Base-by-base conservation (phyloP, 2,329 filamentous ascomycete species). In the Hypoxylon sp. region DNA sequence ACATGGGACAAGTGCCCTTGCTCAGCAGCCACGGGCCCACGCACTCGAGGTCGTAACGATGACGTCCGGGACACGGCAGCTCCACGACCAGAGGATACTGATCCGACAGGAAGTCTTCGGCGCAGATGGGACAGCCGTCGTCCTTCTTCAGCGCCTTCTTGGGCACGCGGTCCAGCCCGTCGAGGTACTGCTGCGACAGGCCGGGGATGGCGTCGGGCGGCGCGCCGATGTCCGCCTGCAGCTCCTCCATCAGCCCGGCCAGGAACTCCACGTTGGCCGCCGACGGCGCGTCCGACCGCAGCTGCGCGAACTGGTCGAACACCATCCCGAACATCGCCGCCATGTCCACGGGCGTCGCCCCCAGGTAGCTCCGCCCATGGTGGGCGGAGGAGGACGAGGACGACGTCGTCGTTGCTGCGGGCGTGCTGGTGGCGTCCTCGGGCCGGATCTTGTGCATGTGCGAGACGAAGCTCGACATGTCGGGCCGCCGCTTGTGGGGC, bases 41-140 rank as follows among this genome's bases (percentile, higher is more conserved):
- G 70, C 88, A 90, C 77, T 90, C 88, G n/a, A 90, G 76, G 70
- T 90, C 88, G 72, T 88, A 90, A 51, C 77, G 78, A 74, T 90
- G 88, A 41, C 75, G 78, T 30, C 79, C 80, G 70, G 87, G 80
- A 73, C 88, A 90, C 41, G 87, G 87, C 71, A 90, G 79, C 79
- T 87, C 82, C 26, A 90, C 88, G 11, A 90, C 87, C 1, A 90
- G 79, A 57, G 83, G 85, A 72, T 86, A 89, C 69, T 80, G 77
- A 71, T 90, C 88, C 70, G 89, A 86, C 48, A 88, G 78, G 71
- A 86, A 89, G 28, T 75, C 77, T 69, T 89, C 84, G 61, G 85
- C 86, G 76, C 87, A 90, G 73, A 90, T 89, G 43, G 87, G 84
- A 67, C 87, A 90, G 59, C 79, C 74, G 53, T 85, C 85, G 46